These are phyloP conservation scores for Mycena metata DNA, from an alignment of 768 basidiomycete species.

Conservation along the genomic window DNA sequence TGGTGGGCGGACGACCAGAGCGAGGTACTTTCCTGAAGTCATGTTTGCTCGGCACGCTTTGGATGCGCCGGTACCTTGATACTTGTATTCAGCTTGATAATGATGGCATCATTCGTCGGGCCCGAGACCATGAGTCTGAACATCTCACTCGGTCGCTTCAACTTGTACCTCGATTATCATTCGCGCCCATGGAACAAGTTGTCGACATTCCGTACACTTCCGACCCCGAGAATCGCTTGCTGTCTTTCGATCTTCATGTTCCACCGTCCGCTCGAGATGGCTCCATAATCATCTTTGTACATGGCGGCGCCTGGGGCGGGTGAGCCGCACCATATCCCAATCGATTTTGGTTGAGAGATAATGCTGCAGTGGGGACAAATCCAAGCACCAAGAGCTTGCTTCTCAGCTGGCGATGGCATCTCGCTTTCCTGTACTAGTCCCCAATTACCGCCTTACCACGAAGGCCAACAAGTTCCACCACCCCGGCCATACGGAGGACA, in stretches of 20 bases:
- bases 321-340: no score
- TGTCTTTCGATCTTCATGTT: conserved; percentile 9
- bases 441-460: conserved; percentile 83
- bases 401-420: conserved; percentile 63
- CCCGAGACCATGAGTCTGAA: no score
- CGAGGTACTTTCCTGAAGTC: conserved; percentile 82
- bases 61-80: conserved; percentile 57
- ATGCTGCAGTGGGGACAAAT: conserved; percentile 4
- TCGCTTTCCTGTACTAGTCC: conserved; percentile 71
- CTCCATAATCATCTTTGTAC: conserved; percentile 14
- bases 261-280: conserved; percentile 10
- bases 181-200: background rate
- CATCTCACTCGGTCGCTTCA: no score
- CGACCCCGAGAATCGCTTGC: background rate
- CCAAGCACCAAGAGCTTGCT: conserved; percentile 57
- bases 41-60: conserved; percentile 65
- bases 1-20: conserved; percentile 86
- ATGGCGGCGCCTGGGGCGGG: conserved; percentile 16
- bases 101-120: no score
- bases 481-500: conserved; percentile 79
- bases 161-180: no score
- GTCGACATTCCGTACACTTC: conserved; percentile 14
- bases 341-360: no score
- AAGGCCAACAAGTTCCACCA: conserved; percentile 63
- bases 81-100: no score